Base-by-base conservation (phyloP, 164 flowering plant genomes). In the Liriodendron chinense region DNA sequence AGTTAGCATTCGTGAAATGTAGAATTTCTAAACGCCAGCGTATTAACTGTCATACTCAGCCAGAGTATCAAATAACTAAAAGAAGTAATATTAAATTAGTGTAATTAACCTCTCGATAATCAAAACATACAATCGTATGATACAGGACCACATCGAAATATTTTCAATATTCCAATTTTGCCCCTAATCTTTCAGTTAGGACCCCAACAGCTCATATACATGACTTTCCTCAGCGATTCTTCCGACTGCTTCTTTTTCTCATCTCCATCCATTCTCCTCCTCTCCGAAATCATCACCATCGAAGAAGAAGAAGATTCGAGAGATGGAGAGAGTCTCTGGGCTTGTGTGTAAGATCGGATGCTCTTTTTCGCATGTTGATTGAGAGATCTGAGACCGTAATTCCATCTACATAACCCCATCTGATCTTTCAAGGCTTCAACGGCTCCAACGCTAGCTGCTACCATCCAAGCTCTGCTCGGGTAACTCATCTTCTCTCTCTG, bases 121-220 rank as follows among this genome's bases (percentile, higher is more conserved):
- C 43, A 34, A 34, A 34, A 34, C 43, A 34, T 34, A 34, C 43
- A 34, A 34, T 34, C 43, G 43, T 34, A 34, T 34, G 0, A 34
- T 34, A 34, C 43, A 34, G 43, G 43, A 34, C 5, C 43, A 7
- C 43, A 34, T 34, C 6, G 43, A 34, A 34, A 34, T 4, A 34
- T 34, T 34, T 34, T 34, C 7, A 34, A 34, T 34, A 34, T 34
- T 34, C 43, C 43, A 34, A 34, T 34, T 34, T 34, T 34, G 43
- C 43, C 7, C 43, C 5, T 34, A 34, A 53, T 53, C 18, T 34
- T 9, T 77, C 14, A 86, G 49, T 84, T 82, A n/a, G 89, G 87
- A 63, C 88, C 89, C 89, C 88, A 85, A 49, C 86, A 86, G 74
- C 87, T 87, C 83, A 84, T 77, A 73, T 78, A 84, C 89, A 85